phyloP scores from a whole-genome alignment of 306 rosid species.

The Lathyrus sativus region DNA sequence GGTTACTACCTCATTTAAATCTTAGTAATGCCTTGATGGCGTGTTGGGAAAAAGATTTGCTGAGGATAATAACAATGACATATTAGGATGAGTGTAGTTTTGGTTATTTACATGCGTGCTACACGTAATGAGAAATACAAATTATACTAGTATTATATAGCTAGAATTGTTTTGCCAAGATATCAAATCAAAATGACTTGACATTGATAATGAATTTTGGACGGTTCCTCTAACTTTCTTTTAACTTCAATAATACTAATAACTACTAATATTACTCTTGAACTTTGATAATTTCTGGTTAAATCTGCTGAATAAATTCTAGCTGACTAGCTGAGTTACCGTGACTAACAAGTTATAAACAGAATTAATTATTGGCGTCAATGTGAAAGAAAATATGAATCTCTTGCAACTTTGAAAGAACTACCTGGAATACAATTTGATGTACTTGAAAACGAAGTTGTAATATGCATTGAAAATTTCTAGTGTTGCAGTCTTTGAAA shows the following conservation, averaged over 20 bases:
- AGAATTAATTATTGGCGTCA: not conserved
- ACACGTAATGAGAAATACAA: not conserved
- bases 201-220: not conserved
- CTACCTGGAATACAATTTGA: not conserved
- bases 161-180: not conserved
- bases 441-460: not conserved
- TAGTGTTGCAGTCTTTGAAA: not conserved
- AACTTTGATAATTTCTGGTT: not conserved
- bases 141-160: not conserved
- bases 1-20: constrained; percentile 5
- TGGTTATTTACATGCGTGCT: constrained; percentile 14
- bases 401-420: not conserved
- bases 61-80: not conserved
- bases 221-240: not conserved
- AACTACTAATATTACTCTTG: not conserved
- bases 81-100: not conserved
- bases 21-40: constrained; percentile 6
- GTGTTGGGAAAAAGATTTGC: not conserved
- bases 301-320: constrained; percentile 7
- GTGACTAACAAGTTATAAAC: constrained; percentile 9
- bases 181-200: not conserved
- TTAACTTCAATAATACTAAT: not conserved
- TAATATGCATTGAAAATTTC: constrained; percentile 18
- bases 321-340: not conserved
- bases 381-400: not conserved